A percentile compares a stretch with the other conserved stretches of the same genome.
Conservation (phyloP, 331 rosid genomes). For the Pyrus hybrid region DNA sequence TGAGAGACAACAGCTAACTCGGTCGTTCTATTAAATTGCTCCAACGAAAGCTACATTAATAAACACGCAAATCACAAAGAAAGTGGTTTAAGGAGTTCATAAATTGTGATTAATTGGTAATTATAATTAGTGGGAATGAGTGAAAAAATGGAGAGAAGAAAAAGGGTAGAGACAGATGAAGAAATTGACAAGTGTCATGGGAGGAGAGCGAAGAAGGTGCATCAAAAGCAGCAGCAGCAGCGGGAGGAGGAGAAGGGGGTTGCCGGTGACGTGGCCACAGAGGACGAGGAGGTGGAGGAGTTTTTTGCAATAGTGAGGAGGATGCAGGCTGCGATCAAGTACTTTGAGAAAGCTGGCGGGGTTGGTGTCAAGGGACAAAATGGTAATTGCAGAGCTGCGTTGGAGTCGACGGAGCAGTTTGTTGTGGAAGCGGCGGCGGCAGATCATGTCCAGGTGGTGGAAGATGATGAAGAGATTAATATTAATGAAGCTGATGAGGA, state of each 20-base stretch:
- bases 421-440: neutral
- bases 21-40: neutral
- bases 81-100: neutral
- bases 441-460: neutral
- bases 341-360: constrained; percentile 31
- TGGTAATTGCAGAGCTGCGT: constrained; percentile 26
- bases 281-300: constrained; percentile 65
- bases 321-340: constrained; percentile 59
- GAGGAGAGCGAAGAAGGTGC: constrained; percentile 11
- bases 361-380: neutral
- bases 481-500: neutral
- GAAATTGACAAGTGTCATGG: neutral
- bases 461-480: neutral
- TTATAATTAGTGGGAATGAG: too few relatives aligned
- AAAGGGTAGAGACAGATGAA: constrained; percentile 5
- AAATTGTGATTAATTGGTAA: neutral
- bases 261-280: constrained; percentile 27
- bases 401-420: constrained; percentile 26
- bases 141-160: constrained; percentile 25
- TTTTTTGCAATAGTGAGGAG: constrained; percentile 60
- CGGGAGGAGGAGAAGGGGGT: neutral
- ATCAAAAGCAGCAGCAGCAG: neutral
- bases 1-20: neutral
- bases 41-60: neutral
- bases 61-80: neutral